Evolutionary conservation across 129 eudicot genomes (phyloP).

Genomic region (Chrysanthemum makinoi): DNA sequence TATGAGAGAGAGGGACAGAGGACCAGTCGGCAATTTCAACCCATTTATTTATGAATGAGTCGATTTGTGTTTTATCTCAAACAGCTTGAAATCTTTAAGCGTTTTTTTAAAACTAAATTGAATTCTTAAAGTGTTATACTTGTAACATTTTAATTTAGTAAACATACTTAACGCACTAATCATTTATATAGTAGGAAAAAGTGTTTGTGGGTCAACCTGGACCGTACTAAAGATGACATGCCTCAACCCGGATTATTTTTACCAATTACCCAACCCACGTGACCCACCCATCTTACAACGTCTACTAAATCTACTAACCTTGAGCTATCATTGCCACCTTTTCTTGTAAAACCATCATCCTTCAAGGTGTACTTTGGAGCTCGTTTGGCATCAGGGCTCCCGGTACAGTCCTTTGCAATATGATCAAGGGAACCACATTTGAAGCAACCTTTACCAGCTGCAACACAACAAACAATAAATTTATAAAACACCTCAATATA

Average conservation of each 20-base stretch:
- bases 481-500: background rate
- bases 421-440: slow-evolving; percentile 94
- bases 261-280: background rate
- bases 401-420: slow-evolving; percentile 80
- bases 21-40: background rate
- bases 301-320: slow-evolving; percentile 37
- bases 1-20: background rate
- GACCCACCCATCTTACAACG: slow-evolving; percentile 13
- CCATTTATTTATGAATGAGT: background rate
- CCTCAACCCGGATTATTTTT: background rate
- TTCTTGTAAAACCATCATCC: slow-evolving; percentile 56
- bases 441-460: slow-evolving; percentile 75
- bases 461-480: slow-evolving; percentile 1
- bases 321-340: slow-evolving; percentile 53
- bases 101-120: background rate
- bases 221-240: background rate
- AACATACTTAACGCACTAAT: background rate
- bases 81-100: background rate
- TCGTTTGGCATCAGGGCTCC: slow-evolving; percentile 41
- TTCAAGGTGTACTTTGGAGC: slow-evolving; percentile 63
- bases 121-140: too few species aligned
- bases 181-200: background rate
- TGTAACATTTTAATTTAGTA: background rate
- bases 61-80: background rate
- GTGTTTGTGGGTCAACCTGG: too few species aligned